phyloP scores from a whole-genome alignment of 2,329 filamentous ascomycete genomes.

The Iodosphaeria phyllophila region DNA sequence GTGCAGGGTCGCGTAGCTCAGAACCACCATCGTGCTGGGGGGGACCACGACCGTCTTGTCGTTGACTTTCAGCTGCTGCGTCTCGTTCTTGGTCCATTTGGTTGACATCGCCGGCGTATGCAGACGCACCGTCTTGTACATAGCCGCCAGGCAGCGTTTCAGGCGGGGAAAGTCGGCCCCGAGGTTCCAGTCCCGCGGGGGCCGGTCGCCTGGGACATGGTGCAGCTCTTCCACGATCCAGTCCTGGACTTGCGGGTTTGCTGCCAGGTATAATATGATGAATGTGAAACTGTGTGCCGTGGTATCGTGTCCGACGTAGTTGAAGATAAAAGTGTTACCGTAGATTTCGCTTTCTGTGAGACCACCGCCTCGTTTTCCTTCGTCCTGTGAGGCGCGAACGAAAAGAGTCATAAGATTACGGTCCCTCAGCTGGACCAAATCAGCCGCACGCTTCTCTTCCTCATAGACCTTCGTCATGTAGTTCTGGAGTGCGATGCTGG shows the following conservation, averaged over 20 bases:
- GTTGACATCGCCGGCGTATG: no score
- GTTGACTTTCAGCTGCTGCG: no score
- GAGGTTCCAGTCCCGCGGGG: conserved; percentile 1
- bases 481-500: conserved; percentile 9
- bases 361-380: conserved; percentile 5
- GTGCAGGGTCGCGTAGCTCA: conserved; percentile 7
- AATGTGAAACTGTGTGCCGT: conserved; percentile 25
- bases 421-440: no score
- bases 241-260: conserved; percentile 22
- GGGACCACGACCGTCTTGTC: no score
- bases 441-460: conserved; percentile 10
- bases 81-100: no score
- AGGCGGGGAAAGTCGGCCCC: no score
- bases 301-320: conserved; percentile 31
- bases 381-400: conserved; percentile 9
- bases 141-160: no score
- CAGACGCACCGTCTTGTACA: no score
- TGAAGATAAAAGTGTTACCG: conserved; percentile 28
- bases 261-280: conserved; percentile 22
- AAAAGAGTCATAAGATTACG: conserved; percentile 4
- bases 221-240: conserved; percentile 23
- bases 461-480: conserved; percentile 14
- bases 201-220: conserved; percentile 6
- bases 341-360: conserved; percentile 24
- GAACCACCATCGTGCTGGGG: conserved; percentile 4